Evolutionary conservation across 148 eudicot species (phyloP).

Genomic region (Amaranthus palmeri): DNA sequence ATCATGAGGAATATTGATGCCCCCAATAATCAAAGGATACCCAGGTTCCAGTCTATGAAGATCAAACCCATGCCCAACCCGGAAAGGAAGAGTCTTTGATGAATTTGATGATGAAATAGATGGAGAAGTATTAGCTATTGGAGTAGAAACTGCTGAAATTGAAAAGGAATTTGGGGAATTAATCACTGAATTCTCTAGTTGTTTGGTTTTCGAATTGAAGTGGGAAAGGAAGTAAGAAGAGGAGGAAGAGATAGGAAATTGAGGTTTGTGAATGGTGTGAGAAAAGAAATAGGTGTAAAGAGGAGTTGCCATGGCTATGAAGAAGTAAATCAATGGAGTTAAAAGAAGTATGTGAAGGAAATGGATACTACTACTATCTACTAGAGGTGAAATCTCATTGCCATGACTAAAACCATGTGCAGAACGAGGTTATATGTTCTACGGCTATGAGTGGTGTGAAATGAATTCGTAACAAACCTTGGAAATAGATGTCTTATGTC

Average conservation of each 20-base stretch:
- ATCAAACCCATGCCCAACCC: constrained; percentile 95
- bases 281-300: background rate
- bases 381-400: no score
- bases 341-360: no score
- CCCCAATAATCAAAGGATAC: constrained; percentile 91
- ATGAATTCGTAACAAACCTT: no score
- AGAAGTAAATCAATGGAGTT: no score
- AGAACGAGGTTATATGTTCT: no score
- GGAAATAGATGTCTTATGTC: no score
- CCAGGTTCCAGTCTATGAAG: constrained; percentile 91
- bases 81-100: constrained; percentile 64
- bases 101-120: constrained; percentile 24
- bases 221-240: constrained; percentile 5
- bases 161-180: constrained; percentile 6
- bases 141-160: constrained; percentile 38
- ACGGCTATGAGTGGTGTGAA: no score
- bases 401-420: no score
- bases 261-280: constrained; percentile 10
- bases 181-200: background rate
- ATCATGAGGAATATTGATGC: constrained; percentile 78
- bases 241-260: constrained; percentile 15
- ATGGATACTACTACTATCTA: no score
- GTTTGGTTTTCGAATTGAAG: constrained; percentile 13
- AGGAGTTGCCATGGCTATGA: constrained; percentile 16
- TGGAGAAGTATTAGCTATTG: constrained; percentile 40